phyloP scores from a whole-genome alignment of 163 green algal genomes.

The Prototheca wickerhamii region DNA sequence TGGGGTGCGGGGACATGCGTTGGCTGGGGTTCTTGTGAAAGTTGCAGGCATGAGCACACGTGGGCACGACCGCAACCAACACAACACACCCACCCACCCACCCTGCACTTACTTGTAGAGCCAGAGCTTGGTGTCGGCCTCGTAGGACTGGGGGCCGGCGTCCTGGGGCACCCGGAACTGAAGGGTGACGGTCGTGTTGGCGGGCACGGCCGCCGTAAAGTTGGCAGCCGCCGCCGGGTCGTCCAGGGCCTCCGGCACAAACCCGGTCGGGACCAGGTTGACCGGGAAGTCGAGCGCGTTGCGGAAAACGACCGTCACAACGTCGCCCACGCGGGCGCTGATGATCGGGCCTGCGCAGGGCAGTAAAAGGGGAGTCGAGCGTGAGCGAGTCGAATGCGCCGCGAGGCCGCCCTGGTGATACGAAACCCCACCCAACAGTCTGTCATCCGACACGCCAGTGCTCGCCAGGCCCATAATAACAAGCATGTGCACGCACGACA shows the following conservation, averaged over 20 bases:
- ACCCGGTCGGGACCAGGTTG: conserved; percentile 20
- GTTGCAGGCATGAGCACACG: too few species aligned
- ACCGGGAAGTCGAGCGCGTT: conserved; percentile 26
- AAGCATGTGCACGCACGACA: too few species aligned
- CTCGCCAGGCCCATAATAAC: too few species aligned
- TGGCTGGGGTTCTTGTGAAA: too few species aligned
- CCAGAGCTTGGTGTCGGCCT: conserved; percentile 27
- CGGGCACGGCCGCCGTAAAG: not conserved
- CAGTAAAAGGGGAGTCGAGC: too few species aligned
- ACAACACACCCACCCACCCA: not conserved
- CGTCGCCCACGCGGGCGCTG: conserved; percentile 19
- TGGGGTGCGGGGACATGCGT: too few species aligned
- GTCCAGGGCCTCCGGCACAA: not conserved
- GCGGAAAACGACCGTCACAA: conserved; percentile 16
- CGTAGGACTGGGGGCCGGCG: conserved; percentile 7
- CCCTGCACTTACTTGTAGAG: conserved; percentile 24
- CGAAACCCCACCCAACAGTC: not conserved
- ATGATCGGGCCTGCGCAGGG: conserved; percentile 16
- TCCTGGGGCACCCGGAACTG: conserved; percentile 14
- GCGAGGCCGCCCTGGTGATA: not conserved
- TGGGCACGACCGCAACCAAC: too few species aligned
- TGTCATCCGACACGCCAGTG: too few species aligned
- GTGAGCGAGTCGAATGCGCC: too few species aligned
- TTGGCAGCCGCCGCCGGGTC: too few species aligned
- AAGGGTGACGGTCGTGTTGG: conserved; percentile 11